phyloP scores from a whole-genome alignment of 169 alveolate species.

The Eimeria necatrix region DNA sequence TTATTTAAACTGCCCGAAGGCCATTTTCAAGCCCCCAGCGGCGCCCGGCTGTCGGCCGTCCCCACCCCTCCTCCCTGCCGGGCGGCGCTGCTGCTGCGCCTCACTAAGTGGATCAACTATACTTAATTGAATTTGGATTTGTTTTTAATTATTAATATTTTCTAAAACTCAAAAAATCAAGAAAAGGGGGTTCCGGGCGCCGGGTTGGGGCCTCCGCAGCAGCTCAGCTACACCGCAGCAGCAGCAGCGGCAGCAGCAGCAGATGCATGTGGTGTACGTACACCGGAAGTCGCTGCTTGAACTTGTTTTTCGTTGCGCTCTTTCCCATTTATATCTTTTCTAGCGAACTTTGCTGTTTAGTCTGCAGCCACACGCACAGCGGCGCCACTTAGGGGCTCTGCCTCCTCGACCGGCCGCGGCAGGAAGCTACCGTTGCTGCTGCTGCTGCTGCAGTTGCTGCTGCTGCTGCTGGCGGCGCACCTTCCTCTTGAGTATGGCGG shows the following conservation, averaged over 20 bases:
- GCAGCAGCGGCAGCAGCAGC: constrained; percentile 46
- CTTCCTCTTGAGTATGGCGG: constrained; percentile 13
- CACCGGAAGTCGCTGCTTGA: not conserved
- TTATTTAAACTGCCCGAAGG: too few relatives aligned
- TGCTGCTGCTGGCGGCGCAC: not conserved
- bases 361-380: not conserved
- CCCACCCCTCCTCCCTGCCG: too few relatives aligned
- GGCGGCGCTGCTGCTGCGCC: too few relatives aligned
- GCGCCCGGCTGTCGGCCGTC: too few relatives aligned
- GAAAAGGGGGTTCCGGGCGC: not conserved
- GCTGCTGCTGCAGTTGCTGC: constrained; percentile 43
- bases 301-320: not conserved
- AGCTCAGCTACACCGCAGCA: constrained; percentile 31
- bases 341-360: not conserved
- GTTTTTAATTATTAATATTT: not conserved
- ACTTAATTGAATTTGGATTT: not conserved
- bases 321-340: not conserved
- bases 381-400: not conserved
- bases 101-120: too few relatives aligned
- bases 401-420: not conserved
- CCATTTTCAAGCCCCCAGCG: too few relatives aligned
- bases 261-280: constrained; percentile 57
- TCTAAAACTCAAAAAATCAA: not conserved
- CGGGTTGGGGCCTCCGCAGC: too few relatives aligned
- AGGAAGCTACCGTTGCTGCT: constrained; percentile 10